Percentiles rank a stretch among this genome's conserved stretches.
These are phyloP conservation scores for Penicillium chermesinum DNA, from an alignment of 495 filamentous ascomycete genomes.

Conservation along the genomic window DNA sequence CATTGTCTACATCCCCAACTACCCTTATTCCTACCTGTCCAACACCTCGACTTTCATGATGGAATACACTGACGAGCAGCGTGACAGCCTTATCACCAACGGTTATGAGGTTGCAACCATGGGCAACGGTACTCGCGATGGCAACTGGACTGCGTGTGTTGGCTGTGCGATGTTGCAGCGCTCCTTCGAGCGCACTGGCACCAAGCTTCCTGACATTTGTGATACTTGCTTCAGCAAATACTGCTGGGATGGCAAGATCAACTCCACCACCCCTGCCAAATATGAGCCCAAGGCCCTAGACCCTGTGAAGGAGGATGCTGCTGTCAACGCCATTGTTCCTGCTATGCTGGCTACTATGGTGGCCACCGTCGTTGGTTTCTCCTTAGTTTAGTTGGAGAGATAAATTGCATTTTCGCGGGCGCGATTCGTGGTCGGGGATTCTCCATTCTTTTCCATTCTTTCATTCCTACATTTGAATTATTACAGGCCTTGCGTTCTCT, in stretches of 20 bases:
- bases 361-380: constrained; percentile 18
- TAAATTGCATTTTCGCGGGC: not conserved
- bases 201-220: constrained; percentile 61
- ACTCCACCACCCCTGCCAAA: constrained; percentile 22
- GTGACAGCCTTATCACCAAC: constrained; percentile 76
- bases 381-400: constrained; percentile 15
- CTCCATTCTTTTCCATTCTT: not conserved
- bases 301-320: constrained; percentile 12
- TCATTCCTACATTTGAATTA: not conserved
- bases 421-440: not conserved
- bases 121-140: constrained; percentile 70
- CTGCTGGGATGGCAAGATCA: constrained; percentile 59
- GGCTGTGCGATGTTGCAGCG: constrained; percentile 84
- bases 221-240: constrained; percentile 69
- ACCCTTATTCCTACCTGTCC: constrained; percentile 65
- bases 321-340: constrained; percentile 11
- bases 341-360: constrained; percentile 17
- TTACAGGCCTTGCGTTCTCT: not conserved
- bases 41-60: constrained; percentile 73
- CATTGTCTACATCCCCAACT: constrained; percentile 87
- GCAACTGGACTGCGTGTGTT: constrained; percentile 71
- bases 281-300: constrained; percentile 29
- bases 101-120: constrained; percentile 77
- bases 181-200: constrained; percentile 62
- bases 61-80: constrained; percentile 53